Conservation (phyloP, 176 grass and related monocot species). For the Guadua angustifolia region DNA sequence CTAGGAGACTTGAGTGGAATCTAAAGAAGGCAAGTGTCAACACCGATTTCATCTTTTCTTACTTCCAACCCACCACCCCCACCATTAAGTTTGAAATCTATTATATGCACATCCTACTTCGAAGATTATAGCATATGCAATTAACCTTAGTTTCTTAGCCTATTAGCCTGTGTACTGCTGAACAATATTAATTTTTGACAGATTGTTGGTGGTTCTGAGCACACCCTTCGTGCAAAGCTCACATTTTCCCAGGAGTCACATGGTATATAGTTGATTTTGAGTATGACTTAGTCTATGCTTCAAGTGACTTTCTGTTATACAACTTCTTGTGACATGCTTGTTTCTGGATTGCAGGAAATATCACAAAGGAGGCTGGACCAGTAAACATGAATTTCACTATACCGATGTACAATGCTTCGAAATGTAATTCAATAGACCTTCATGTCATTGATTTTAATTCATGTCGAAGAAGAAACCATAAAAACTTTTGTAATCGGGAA, state of each 20-base stretch:
- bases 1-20: constrained; percentile 93
- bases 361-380: constrained; percentile 91
- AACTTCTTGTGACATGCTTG: constrained; percentile 1
- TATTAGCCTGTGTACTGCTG: not conserved
- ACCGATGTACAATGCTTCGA: constrained; percentile 97
- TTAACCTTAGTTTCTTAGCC: constrained; percentile 12
- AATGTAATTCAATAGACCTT: no score
- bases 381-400: constrained; percentile 99
- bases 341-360: constrained; percentile 71
- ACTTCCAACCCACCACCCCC: no score
- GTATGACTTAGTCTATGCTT: constrained; percentile 21
- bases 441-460: no score
- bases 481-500: no score
- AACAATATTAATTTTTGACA: constrained; percentile 41
- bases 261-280: constrained; percentile 55
- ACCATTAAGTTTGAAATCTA: constrained; percentile 5
- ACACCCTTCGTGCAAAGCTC: constrained; percentile 94
- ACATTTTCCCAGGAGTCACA: constrained; percentile 96
- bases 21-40: constrained; percentile 85
- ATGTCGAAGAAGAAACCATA: no score
- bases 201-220: constrained; percentile 98
- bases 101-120: not conserved
- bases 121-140: not conserved
- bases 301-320: not conserved
- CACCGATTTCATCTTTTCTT: not conserved